Evolutionary conservation across 305 asterid species (phyloP).

Genomic region (Fraxinus albicans): DNA sequence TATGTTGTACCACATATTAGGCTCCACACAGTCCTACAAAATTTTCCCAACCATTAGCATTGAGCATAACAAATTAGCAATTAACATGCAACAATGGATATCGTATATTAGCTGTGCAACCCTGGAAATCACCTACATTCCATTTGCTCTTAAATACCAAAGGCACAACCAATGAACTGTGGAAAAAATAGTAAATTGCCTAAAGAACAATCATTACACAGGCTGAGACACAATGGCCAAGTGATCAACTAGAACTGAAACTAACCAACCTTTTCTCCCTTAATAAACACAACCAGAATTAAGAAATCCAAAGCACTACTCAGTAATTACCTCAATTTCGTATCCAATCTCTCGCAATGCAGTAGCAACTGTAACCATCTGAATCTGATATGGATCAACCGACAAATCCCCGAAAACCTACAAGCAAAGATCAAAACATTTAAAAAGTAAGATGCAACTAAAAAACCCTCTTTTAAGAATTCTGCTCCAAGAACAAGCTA

Average conservation of each 20-base stretch:
- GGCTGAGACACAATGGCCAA: background rate
- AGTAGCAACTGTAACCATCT: constrained; percentile 66
- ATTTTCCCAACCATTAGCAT: background rate
- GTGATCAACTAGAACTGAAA: background rate
- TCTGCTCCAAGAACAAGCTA: constrained; percentile 14
- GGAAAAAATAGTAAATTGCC: background rate
- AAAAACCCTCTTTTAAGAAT: background rate
- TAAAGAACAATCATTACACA: background rate
- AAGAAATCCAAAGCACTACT: background rate
- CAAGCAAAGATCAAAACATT: constrained; percentile 26
- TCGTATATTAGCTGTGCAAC: background rate
- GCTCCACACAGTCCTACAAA: background rate
- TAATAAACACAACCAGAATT: background rate
- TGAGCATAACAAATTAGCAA: background rate
- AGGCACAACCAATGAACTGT: background rate
- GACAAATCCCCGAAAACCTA: constrained; percentile 75
- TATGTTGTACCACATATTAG: background rate
- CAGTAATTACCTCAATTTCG: constrained; percentile 66
- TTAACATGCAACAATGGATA: background rate
- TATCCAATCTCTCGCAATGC: constrained; percentile 71
- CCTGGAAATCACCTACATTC: background rate
- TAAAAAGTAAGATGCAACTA: background rate
- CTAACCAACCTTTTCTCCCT: background rate
- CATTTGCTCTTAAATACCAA: background rate
- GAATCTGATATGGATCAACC: constrained; percentile 77